phyloP scores from a whole-genome alignment of 176 grass and related monocot genomes.

The sorghum (Sorghum bicolor) region Sorghum_bicolor_NCBIv3 NC_012872.2:69748501-69749000 shows the following conservation, averaged over 20 bases:
- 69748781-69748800: slow-evolving; percentile 30
- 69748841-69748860: background rate
- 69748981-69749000: background rate
- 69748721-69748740: slow-evolving; percentile 38
- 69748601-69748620: slow-evolving; percentile 42
- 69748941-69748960: slow-evolving; percentile 51
- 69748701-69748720: slow-evolving; percentile 50
- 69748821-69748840: background rate
- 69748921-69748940: slow-evolving; percentile 49
- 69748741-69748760: slow-evolving; percentile 41
- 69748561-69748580: slow-evolving; percentile 28
- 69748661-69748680: background rate
- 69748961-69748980: slow-evolving; percentile 58
- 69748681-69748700: background rate
- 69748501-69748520: slow-evolving; percentile 39
- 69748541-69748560: slow-evolving; percentile 72
- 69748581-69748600: slow-evolving; percentile 31
- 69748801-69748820: slow-evolving; percentile 19
- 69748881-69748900: slow-evolving; percentile 44
- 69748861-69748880: background rate
- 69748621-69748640: background rate
- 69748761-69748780: slow-evolving; percentile 29
- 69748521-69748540: slow-evolving; percentile 64
- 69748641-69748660: background rate
- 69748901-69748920: slow-evolving; percentile 63